A percentile compares a stretch with the other conserved stretches of the same genome.
phyloP scores from a whole-genome alignment of 805 yeast species.

The Lipomyces lipofer region DNA sequence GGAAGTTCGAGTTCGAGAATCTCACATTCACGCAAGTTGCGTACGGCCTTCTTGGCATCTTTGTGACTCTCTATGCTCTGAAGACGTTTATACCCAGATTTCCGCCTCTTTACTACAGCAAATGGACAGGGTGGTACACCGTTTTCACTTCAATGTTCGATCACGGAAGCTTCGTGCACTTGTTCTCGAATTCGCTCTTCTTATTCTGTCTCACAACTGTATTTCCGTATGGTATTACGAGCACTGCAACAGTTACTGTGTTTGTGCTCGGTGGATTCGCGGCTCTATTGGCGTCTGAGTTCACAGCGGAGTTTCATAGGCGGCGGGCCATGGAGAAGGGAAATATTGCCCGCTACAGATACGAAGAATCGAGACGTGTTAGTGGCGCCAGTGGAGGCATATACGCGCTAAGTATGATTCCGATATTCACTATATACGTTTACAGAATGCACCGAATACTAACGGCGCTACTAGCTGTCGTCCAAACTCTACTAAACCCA shows the following conservation, averaged over 20 bases:
- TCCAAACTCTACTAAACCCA: conserved; percentile 18
- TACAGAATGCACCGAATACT: neutral
- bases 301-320: conserved; percentile 1
- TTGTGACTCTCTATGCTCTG: conserved; percentile 14
- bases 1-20: conserved; percentile 2
- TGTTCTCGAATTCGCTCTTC: conserved; percentile 16
- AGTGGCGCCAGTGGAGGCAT: conserved; percentile 21
- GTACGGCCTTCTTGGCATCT: conserved; percentile 18
- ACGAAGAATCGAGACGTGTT: neutral
- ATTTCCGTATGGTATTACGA: conserved; percentile 18
- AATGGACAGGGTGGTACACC: neutral
- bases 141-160: conserved; percentile 20
- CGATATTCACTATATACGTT: neutral
- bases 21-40: conserved; percentile 11
- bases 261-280: conserved; percentile 16
- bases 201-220: conserved; percentile 11
- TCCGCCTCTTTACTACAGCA: conserved; percentile 11
- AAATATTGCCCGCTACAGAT: neutral
- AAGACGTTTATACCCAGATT: conserved; percentile 16
- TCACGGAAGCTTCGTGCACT: conserved; percentile 13
- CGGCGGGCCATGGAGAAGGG: conserved; percentile 2
- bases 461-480: neutral
- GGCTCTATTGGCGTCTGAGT: conserved; percentile 4
- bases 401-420: conserved; percentile 8
- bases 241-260: conserved; percentile 9